Base-by-base conservation (phyloP, 352 stramenopile species). In the Pythium insidiosum region DNA sequence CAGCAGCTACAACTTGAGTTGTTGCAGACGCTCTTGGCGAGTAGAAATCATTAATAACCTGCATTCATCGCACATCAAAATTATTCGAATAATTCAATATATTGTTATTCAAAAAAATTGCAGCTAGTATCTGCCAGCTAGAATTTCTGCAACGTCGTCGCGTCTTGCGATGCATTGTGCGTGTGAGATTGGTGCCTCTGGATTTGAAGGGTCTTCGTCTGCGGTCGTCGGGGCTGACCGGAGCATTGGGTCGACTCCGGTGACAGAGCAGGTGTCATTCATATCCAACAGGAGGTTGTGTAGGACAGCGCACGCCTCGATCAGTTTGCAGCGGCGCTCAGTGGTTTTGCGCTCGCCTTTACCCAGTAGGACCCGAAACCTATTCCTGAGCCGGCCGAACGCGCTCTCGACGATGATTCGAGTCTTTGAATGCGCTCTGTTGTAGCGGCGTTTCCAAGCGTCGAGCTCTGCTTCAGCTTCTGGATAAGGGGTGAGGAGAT, bases 271-370 rank as follows among this genome's bases (percentile, higher is more conserved):
- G 2, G 39, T 6, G 16, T 46, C 39, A 10, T 36, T 24, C 12
- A 46, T n/a, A 6, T 35, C 1, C 16, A 46, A 2, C 5, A 53
- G 16, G 6, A 58, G 22, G 33, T 63, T 55, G 20, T 58, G 49
- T 4, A 55, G 24, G 5, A 52, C 48, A 1, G 43, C 26, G 33
- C 49, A 53, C 15, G 26, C 30, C 1, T 33, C 20, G 15, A 58
- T 58, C 0, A 63, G 5, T 19, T 63, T 52, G 16, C 34, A 25
- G 7, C 43, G 29, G 9, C 35, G 26, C 2, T 44, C 19, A n/a
- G 18, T 25, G 50, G 38, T 56, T 36, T 51, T 48, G 25, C 37
- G 39, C 26, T 46, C 22, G 10, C 30, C 21, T 18, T 46, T 46
- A 24, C 26, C 26, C n/a, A 46, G 24, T 10, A 46, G 26, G 19